A percentile compares a stretch with the other conserved stretches of the same genome.
phyloP scores from a whole-genome alignment of 495 filamentous ascomycete species.

The Neurospora sp. region DNA sequence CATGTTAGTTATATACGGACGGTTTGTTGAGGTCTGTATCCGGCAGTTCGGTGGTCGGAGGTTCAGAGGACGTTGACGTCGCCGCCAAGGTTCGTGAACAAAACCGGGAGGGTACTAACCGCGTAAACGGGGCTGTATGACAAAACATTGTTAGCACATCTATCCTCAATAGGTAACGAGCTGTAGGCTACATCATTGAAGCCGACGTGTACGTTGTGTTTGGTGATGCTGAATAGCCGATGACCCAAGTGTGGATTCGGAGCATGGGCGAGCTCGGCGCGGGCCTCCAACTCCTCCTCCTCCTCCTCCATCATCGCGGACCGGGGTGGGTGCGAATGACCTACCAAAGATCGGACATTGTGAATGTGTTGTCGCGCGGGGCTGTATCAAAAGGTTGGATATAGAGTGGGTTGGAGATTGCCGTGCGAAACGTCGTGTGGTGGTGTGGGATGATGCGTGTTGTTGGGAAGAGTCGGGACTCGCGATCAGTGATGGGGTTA shows the following conservation, averaged over 20 bases:
- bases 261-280: conserved; percentile 13
- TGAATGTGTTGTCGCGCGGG: conserved; percentile 21
- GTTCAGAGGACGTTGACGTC: not conserved
- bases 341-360: conserved; percentile 35
- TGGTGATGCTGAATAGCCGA: not conserved
- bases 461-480: conserved; percentile 7
- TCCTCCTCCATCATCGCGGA: not conserved
- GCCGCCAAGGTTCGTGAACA: not conserved
- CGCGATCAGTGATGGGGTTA: conserved; percentile 10
- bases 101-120: conserved; percentile 54
- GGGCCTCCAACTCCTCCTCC: not conserved
- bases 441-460: conserved; percentile 11
- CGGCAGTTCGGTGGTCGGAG: not conserved
- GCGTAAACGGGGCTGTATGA: conserved; percentile 86
- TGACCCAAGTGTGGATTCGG: conserved; percentile 17
- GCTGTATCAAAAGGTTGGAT: conserved; percentile 16
- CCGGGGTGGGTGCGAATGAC: conserved; percentile 16
- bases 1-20: not conserved
- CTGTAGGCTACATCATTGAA: not conserved
- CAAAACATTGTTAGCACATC: conserved; percentile 13
- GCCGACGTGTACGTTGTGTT: not conserved
- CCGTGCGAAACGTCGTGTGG: not conserved
- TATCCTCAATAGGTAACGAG: not conserved
- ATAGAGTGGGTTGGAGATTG: not conserved
- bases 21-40: not conserved